Conservation (phyloP, 768 basidiomycete species). For the Boletales sp. region DNA sequence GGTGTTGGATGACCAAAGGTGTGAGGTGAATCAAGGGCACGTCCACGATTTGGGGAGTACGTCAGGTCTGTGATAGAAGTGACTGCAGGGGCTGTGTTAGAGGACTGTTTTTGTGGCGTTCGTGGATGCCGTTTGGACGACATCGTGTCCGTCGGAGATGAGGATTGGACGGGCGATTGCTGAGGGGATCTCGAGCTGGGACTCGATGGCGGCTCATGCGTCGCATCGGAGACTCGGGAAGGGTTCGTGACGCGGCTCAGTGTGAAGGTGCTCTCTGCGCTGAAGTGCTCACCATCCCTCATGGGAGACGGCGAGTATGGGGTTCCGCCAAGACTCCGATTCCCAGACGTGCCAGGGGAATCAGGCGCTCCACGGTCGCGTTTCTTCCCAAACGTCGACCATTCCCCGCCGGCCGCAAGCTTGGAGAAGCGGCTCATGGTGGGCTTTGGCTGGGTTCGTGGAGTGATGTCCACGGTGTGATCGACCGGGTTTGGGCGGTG, state of each 20-base stretch:
- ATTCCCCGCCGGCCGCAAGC: conserved; percentile 21
- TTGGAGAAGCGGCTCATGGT: conserved; percentile 17
- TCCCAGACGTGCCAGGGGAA: conserved; percentile 9
- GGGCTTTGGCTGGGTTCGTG: conserved; percentile 9
- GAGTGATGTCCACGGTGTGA: conserved; percentile 5
- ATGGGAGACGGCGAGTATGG: conserved; percentile 16
- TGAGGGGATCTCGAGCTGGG: conserved; percentile 15
- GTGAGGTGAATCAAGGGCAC: conserved; percentile 34
- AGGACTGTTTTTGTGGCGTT: conserved; percentile 24
- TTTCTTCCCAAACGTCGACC: conserved; percentile 36
- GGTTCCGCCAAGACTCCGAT: too few species aligned
- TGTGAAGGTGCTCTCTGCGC: conserved; percentile 18
- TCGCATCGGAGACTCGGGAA: not conserved
- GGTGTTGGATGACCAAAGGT: conserved; percentile 42
- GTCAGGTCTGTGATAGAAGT: conserved; percentile 19
- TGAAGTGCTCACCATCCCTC: conserved; percentile 11
- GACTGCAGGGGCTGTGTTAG: conserved; percentile 15
- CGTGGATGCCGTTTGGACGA: conserved; percentile 24
- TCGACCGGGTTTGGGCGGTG: not conserved
- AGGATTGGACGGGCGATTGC: conserved; percentile 5
- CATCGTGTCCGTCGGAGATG: conserved; percentile 30
- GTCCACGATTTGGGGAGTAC: conserved; percentile 26
- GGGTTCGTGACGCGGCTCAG: conserved; percentile 16
- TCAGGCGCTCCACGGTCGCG: conserved; percentile 14
- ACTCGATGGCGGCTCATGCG: conserved; percentile 8